Conservation (phyloP, 1,284 basidiomycete genomes). For the Pseudozyma sp. region DNA sequence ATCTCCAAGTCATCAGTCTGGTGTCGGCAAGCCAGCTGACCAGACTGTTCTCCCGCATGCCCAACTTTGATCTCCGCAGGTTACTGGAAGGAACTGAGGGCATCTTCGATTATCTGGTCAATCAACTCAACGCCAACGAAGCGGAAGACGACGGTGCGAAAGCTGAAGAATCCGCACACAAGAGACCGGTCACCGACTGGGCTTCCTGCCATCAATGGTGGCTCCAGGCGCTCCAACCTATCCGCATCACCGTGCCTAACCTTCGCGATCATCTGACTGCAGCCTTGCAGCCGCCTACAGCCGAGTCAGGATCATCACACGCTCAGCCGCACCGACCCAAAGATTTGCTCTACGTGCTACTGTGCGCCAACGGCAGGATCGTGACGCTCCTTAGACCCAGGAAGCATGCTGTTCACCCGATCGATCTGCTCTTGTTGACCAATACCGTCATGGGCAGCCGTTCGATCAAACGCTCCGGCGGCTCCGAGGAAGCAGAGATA, state of each 20-base stretch:
- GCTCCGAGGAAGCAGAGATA: slow-evolving; percentile 76
- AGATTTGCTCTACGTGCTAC: slow-evolving; percentile 86
- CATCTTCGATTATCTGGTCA: slow-evolving; percentile 53
- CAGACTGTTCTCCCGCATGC: slow-evolving; percentile 85
- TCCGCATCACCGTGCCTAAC: slow-evolving; percentile 75
- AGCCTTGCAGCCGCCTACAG: slow-evolving; percentile 44
- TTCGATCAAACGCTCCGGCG: slow-evolving; percentile 70
- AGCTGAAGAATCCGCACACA: not conserved
- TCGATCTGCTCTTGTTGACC: slow-evolving; percentile 69
- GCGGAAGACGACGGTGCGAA: slow-evolving; percentile 10
- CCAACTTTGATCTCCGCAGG: slow-evolving; percentile 89
- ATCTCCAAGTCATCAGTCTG: slow-evolving; percentile 90
- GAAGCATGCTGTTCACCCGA: slow-evolving; percentile 92
- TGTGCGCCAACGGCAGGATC: slow-evolving; percentile 82
- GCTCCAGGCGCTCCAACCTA: slow-evolving; percentile 79
- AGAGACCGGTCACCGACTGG: slow-evolving; percentile 28
- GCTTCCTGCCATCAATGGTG: slow-evolving; percentile 75
- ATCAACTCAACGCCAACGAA: slow-evolving; percentile 48
- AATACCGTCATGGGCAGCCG: slow-evolving; percentile 73
- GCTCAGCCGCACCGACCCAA: slow-evolving; percentile 72
- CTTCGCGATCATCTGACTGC: slow-evolving; percentile 72
- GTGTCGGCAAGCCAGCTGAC: slow-evolving; percentile 85
- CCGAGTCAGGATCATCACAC: slow-evolving; percentile 13
- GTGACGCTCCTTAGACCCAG: slow-evolving; percentile 88
- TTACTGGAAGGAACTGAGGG: slow-evolving; percentile 78